Base-by-base conservation (phyloP, 2,329 filamentous ascomycete genomes). In the Emmonsia crescens region DNA sequence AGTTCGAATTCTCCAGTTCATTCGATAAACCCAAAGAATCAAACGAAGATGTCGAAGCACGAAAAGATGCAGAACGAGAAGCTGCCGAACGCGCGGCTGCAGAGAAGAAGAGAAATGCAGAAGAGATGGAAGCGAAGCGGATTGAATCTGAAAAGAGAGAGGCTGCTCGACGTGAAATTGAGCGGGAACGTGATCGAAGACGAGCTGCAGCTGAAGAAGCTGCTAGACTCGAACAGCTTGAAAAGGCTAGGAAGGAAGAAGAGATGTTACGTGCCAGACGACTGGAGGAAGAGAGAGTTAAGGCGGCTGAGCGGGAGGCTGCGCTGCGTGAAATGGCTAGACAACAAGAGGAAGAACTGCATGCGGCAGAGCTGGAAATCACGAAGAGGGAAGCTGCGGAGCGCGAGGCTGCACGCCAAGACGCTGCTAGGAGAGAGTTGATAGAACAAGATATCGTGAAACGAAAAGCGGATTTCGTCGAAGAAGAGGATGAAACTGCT, bases 401-500 rank as follows among this genome's bases (percentile, higher is more conserved):
- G 21, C 42, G 49, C 29, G 46, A 61, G 36, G 44, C 44, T 0
- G 46, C 33, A 27, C 57, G 57, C 33, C 31, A 60, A 44, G 42
- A 52, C 55, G 51, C 60, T 24, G 60, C 62, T 2, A 63, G 55
- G 57, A 60, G 55, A 44, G 59, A 60, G 49, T 57, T 60, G 10
- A 64, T 67, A 29, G 64, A 66, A 55, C 60, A 56, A 14, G 65
- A 67, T 16, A 62, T 67, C 21, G 57, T 33, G 21, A 66, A 64
- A 33, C 64, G 64, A 49, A 67, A 66, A 59, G 59, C 60, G 0
- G 60, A 51, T 29, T 56, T 48, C 8, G 24, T 52, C 29, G 60
- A 60, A 33, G 61, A 63, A 16, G 61, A 62, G 21, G 48, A 56
- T 33, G 60, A 52, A 19, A n/a, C 46, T 19, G 38, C 59, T 24